phyloP scores from a whole-genome alignment of 495 filamentous ascomycete species.

The Gamarada debralockiae region DNA sequence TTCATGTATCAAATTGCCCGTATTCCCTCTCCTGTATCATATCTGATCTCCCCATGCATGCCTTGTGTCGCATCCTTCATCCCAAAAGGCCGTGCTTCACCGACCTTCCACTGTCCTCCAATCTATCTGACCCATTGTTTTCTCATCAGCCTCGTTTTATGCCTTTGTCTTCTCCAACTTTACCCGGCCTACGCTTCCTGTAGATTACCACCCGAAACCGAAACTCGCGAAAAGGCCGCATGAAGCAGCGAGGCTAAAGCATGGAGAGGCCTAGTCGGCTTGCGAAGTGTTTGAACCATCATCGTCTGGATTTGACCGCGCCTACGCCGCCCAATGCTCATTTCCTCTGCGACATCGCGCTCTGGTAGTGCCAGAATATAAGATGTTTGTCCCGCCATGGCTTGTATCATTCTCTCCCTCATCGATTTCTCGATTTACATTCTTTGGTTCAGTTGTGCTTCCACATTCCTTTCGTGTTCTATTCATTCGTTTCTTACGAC shows the following conservation, averaged over 20 bases:
- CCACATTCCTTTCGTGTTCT: constrained; percentile 15
- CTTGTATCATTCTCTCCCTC: constrained; percentile 2
- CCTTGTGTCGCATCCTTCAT: neutral
- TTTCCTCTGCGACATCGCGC: constrained; percentile 7
- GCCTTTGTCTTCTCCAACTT: neutral
- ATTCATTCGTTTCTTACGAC: constrained; percentile 21
- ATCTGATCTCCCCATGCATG: constrained; percentile 11
- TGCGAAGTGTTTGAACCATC: constrained; percentile 17
- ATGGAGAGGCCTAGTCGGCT: constrained; percentile 1
- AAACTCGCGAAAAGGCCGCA: constrained; percentile 13
- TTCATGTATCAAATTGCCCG: constrained; percentile 17
- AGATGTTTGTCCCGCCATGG: neutral
- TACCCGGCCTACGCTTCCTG: constrained; percentile 1
- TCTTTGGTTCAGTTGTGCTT: constrained; percentile 19
- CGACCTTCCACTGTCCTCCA: constrained; percentile 5
- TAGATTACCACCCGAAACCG: constrained; percentile 13
- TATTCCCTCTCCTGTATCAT: constrained; percentile 20
- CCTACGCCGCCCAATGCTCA: too few relatives aligned
- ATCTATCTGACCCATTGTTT: constrained; percentile 9
- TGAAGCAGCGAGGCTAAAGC: constrained; percentile 24
- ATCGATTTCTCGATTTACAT: constrained; percentile 25
- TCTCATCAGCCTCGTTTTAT: neutral
- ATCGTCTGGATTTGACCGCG: constrained; percentile 5
- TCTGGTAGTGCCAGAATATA: constrained; percentile 15
- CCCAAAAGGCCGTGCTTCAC: neutral